phyloP scores from a whole-genome alignment of 108 stramenopile genomes.

The Thalassiosira profunda region DNA sequence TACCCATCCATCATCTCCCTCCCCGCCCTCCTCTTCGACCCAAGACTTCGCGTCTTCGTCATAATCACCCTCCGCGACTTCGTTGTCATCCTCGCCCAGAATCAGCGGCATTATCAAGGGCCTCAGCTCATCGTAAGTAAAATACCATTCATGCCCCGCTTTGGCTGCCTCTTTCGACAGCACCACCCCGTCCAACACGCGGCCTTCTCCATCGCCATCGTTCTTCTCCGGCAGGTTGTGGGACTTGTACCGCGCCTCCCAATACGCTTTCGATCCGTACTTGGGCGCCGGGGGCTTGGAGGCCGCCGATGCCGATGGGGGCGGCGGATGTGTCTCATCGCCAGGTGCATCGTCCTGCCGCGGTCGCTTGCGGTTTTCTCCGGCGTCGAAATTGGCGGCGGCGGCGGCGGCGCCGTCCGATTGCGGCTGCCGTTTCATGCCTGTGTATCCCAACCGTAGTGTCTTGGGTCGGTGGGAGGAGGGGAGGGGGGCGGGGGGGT shows the following conservation, averaged over 20 bases:
- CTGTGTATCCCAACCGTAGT: not conserved
- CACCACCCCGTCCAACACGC: constrained; percentile 22
- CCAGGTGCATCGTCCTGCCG: constrained; percentile 7
- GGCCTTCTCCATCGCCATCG: constrained; percentile 3
- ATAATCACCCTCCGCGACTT: constrained; percentile 5
- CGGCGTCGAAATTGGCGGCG: not conserved
- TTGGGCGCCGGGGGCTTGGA: constrained; percentile 35
- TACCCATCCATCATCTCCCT: constrained; percentile 7
- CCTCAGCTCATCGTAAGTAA: constrained; percentile 74
- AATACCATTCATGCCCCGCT: constrained; percentile 84
- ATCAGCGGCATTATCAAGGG: constrained; percentile 78
- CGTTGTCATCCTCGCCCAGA: constrained; percentile 48
- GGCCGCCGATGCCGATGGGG: no score
- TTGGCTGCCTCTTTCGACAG: constrained; percentile 47
- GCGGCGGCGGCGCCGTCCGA: not conserved
- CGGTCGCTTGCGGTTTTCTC: not conserved
- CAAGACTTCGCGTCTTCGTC: constrained; percentile 53
- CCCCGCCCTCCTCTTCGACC: constrained; percentile 42
- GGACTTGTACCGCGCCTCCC: constrained; percentile 72
- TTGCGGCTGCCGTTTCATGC: no score
- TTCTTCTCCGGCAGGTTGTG: not conserved
- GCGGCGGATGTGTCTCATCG: no score
- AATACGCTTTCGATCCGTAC: constrained; percentile 80
- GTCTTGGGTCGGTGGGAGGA: no score
- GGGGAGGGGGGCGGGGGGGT: no score